Evolutionary conservation across 805 yeast genomes (phyloP).

Genomic region (Ogataea degrootiae): DNA sequence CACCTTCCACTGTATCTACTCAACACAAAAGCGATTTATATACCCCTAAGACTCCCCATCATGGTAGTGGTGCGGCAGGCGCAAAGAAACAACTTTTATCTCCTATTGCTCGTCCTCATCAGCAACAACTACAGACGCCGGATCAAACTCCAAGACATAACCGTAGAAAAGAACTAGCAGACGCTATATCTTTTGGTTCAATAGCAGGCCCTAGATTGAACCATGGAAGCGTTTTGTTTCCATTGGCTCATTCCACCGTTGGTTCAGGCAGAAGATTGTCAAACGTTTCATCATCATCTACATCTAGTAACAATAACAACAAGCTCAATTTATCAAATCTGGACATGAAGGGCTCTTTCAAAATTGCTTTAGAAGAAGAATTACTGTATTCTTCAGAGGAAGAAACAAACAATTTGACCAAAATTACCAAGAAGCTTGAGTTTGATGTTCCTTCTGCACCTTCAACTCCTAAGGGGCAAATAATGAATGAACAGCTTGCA

Average conservation of each 20-base stretch:
- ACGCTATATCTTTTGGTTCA: constrained; percentile 16
- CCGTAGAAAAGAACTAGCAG: constrained; percentile 20
- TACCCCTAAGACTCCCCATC: constrained; percentile 24
- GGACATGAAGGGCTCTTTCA: constrained; percentile 18
- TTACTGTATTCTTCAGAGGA: constrained; percentile 17
- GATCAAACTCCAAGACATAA: constrained; percentile 21
- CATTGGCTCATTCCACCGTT: constrained; percentile 26
- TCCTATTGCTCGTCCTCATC: constrained; percentile 12
- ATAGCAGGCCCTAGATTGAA: constrained; percentile 4
- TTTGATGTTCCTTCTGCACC: constrained; percentile 33
- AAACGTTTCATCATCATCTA: not conserved
- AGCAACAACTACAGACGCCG: constrained; percentile 14
- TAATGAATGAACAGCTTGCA: constrained; percentile 31
- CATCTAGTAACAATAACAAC: not conserved
- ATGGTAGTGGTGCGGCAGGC: not conserved
- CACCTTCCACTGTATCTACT: not conserved
- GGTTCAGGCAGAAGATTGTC: constrained; percentile 25
- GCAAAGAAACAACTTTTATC: constrained; percentile 13
- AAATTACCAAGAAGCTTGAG: constrained; percentile 19
- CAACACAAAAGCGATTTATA: constrained; percentile 13
- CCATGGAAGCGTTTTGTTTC: constrained; percentile 19
- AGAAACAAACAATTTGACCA: constrained; percentile 9
- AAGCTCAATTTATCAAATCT: constrained; percentile 6
- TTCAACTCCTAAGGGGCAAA: constrained; percentile 34
- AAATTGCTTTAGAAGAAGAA: constrained; percentile 22